Evolutionary conservation across 2,329 filamentous ascomycete species (phyloP), one percentile per base, ranked within the genome.

Genomic region (Arachnomyces sp.): DNA sequence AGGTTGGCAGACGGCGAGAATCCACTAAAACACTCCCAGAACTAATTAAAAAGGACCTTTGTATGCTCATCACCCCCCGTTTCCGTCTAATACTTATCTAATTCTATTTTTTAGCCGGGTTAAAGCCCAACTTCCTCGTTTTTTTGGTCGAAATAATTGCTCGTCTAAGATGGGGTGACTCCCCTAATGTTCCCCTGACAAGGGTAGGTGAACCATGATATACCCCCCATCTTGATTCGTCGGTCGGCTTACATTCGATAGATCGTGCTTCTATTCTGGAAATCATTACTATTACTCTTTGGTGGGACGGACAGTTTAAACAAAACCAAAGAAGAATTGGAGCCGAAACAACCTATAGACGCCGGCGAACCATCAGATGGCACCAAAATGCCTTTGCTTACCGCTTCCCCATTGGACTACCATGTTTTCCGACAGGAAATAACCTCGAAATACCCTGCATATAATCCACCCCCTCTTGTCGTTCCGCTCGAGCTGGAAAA

Each of bases 401-500:
- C 85, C 1, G 90, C 92, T 3, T 95, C 90, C 1, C 92, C 92
- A 3, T 68, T 98, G 8, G 92, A 98, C 56, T 98, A 98, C 57
- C 90, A 98, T 58, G 75, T 89, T 15, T 98, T 98, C 57, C 82
- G 92, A 28, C 90, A 95, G 60, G 92, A 98, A 60, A 90, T 98
- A 43, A 93, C 84, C 12, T 95, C 90, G 2, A 98, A 98, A 64
- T 98, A 98, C 59, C 92, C 92, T 8, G 85, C 92, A 2, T 98
- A 98, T 60, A 83, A 94, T 43, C 89, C 92, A 2, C 92, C 92
- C 2, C 81, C 79, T 39, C 82, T 86, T 2, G 64, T 84, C 4
- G 80, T 96, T 44, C 87, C 88, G 1, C 72, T 96, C 11, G 90
- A 96, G 58, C 76, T 85, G 14, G 89, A 95, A 39, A 89, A 92